Percentiles rank a stretch among this genome's conserved stretches.
phyloP scores from a whole-genome alignment of 768 basidiomycete genomes.

The Hypholoma sublateritium region DNA sequence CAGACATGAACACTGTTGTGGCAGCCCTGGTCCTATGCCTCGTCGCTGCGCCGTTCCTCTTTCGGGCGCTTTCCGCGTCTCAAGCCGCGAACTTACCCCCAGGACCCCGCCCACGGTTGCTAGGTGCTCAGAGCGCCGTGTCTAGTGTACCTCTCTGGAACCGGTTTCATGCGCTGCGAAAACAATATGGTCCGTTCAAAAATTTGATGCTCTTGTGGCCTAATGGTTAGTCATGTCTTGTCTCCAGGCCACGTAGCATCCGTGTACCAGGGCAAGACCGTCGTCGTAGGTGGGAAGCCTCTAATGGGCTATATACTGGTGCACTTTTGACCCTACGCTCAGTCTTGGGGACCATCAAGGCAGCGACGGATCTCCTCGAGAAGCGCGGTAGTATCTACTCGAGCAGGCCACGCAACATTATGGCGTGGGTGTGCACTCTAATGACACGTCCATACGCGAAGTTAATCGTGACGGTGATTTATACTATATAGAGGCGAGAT shows the following conservation, averaged over 20 bases:
- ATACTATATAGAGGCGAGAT: conserved; percentile 24
- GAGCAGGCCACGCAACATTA: conserved; percentile 24
- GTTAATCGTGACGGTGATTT: neutral
- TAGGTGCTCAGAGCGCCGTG: too few species aligned
- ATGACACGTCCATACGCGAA: neutral
- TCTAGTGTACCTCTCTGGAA: neutral
- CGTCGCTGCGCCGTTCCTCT: too few species aligned
- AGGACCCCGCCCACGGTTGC: too few species aligned
- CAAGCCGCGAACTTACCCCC: too few species aligned
- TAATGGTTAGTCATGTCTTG: too few species aligned
- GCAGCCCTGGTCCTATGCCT: too few species aligned
- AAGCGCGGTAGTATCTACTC: conserved; percentile 28
- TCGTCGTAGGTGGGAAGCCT: neutral
- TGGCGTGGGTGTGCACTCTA: conserved; percentile 13
- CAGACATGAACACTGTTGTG: too few species aligned
- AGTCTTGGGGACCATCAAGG: conserved; percentile 19
- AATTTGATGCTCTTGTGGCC: neutral
- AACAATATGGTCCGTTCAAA: neutral
- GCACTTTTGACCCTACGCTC: neutral
- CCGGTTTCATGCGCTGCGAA: neutral
- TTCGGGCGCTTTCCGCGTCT: too few species aligned
- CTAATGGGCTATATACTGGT: neutral
- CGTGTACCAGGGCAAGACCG: neutral
- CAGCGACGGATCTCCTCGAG: conserved; percentile 27
- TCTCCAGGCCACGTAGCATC: neutral